Percentiles rank a stretch among this genome's conserved stretches.
Conservation (phyloP, 2,329 filamentous ascomycete species). For the Colletotrichum sidae region DNA sequence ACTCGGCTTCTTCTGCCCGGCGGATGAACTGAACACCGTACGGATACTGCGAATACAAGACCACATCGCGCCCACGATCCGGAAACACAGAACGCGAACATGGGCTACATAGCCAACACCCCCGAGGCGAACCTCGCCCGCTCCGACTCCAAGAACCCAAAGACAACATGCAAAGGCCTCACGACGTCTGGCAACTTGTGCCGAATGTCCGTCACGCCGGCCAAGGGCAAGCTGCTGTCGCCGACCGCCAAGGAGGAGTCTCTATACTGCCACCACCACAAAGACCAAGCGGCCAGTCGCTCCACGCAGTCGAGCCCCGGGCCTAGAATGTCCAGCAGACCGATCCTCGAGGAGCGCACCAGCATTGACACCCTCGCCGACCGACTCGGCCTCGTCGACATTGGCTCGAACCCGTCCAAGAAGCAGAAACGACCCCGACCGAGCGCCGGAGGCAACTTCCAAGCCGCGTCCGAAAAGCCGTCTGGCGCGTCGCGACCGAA, state of each 20-base stretch:
- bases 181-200: slow-evolving; percentile 87
- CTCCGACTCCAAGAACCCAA: slow-evolving; percentile 85
- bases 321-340: slow-evolving; percentile 55
- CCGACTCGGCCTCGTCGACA: slow-evolving; percentile 78
- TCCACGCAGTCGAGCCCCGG: slow-evolving; percentile 60
- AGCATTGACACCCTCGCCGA: slow-evolving; percentile 91
- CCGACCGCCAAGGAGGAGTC: slow-evolving; percentile 58
- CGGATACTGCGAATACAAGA: neutral
- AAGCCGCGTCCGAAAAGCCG: slow-evolving; percentile 29
- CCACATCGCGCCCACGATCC: neutral
- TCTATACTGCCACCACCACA: slow-evolving; percentile 96
- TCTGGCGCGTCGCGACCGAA: slow-evolving; percentile 38
- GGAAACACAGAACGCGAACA: slow-evolving; percentile 44
- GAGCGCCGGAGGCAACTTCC: neutral
- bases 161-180: slow-evolving; percentile 88
- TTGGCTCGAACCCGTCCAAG: slow-evolving; percentile 55
- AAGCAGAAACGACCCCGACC: slow-evolving; percentile 46
- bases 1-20: neutral
- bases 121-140: slow-evolving; percentile 84
- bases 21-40: neutral
- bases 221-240: slow-evolving; percentile 40
- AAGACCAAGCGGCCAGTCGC: slow-evolving; percentile 80
- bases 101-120: slow-evolving; percentile 77
- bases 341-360: slow-evolving; percentile 72
- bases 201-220: slow-evolving; percentile 73